Base-by-base conservation (phyloP, 148 eudicot genomes). In the Diospyros lotus region DNA sequence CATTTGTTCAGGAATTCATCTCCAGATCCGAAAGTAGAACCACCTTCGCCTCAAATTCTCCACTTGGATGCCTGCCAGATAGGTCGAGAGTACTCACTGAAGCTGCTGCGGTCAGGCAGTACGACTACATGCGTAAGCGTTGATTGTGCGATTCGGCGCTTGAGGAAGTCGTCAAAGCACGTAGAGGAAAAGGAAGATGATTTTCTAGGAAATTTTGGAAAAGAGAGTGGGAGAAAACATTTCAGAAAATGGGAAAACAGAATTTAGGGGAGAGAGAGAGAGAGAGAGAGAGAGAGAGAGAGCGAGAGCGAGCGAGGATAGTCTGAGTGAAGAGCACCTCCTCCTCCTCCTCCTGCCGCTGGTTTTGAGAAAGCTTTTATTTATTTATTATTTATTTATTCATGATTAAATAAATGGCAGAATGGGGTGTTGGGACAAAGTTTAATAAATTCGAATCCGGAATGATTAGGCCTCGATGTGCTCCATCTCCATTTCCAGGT, bases 1-100 rank as follows among this genome's bases (percentile, higher is more conserved):
- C 55, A 46, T 67, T 67, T 17, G n/a, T 40, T 11, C 46, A 64
- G 2, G 13, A 64, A 64, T 64, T 64, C 67, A 64, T 5, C 54
- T 67, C 12, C 55, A 48, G 70, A 67, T 67, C 70, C 70, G 41
- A 67, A 46, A 41, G 68, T 43, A n/a, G 62, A 15, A 3, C 8
- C 40, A 5, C 4, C n/a, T 58, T 58, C 4, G 13, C 14, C 68
- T 63, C 44, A 62, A 64, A 41, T 13, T 4, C 15, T 7, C 46
- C 40, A 41, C 46, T 40, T 3, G 13, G 5, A 51, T 3, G 18
- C 4, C 69, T 66, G 18, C 2, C 6, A 66, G 4, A 45, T 28
- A 28, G 28, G 28, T 28, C 51, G 10, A 2, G 28, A 43, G 69
- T 28, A 66, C 9, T 38, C 28, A 4, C 4, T 13, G 39, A 5